Conservation (phyloP, 257 asterid genomes). For the Solanum tacnaense region DNA sequence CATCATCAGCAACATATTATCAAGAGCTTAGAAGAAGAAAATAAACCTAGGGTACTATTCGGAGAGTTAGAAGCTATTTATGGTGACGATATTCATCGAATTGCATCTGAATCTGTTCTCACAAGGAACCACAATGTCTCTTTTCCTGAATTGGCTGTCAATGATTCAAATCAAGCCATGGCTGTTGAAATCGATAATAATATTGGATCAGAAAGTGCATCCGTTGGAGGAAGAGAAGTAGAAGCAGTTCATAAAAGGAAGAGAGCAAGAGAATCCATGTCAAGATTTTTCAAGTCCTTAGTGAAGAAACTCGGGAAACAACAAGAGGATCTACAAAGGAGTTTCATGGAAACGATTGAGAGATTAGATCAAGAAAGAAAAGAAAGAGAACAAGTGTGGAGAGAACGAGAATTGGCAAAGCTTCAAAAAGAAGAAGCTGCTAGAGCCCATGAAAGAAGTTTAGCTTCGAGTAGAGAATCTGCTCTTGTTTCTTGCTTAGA, state of each 20-base stretch:
- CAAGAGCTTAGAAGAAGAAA: conserved; percentile 18
- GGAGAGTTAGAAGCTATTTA: conserved; percentile 67
- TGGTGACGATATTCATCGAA: conserved; percentile 10
- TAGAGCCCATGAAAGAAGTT: conserved; percentile 32
- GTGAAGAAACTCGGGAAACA: conserved; percentile 39
- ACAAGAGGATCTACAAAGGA: conserved; percentile 38
- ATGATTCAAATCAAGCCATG: background rate
- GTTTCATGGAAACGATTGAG: conserved; percentile 36
- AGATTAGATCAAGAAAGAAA: conserved; percentile 41
- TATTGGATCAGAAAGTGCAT: conserved; percentile 7
- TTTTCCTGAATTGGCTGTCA: background rate
- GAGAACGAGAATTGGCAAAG: conserved; percentile 31
- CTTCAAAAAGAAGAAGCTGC: conserved; percentile 23
- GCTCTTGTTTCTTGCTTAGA: conserved; percentile 45
- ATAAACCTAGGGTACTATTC: conserved; percentile 11
- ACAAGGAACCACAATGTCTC: conserved; percentile 1
- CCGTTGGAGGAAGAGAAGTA: conserved; percentile 1
- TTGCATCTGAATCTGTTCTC: conserved; percentile 12
- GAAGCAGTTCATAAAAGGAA: conserved; percentile 5
- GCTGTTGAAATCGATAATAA: background rate
- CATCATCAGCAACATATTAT: conserved; percentile 3
- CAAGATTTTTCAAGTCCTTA: conserved; percentile 25
- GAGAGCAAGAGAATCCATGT: conserved; percentile 16
- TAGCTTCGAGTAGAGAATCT: conserved; percentile 32
- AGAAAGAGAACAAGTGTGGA: conserved; percentile 49